These are phyloP conservation scores for Jacaranda copaia DNA, from an alignment of 257 asterid species.

Conservation along the genomic window DNA sequence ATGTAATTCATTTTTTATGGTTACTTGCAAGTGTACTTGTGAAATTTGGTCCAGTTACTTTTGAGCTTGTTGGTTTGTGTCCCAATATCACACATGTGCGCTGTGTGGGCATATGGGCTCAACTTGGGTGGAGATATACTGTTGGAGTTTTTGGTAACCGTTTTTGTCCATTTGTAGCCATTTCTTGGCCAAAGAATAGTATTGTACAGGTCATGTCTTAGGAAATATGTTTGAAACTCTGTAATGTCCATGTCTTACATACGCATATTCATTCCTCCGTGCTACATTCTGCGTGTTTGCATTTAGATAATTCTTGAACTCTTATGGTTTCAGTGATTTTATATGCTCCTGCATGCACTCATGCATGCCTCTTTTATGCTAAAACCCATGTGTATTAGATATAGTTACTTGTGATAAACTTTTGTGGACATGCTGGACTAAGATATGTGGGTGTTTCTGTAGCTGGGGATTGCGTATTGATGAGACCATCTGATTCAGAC, in stretches of 20 bases:
- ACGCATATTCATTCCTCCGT: background rate
- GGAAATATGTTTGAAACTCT: background rate
- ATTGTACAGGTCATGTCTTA: background rate
- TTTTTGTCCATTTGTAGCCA: background rate
- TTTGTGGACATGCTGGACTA: conserved; percentile 34
- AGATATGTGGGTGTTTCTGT: conserved; percentile 38
- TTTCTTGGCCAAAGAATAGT: background rate
- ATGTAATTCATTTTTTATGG: background rate
- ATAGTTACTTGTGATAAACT: conserved; percentile 21
- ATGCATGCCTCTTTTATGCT: background rate
- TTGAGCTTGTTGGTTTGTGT: conserved; percentile 21
- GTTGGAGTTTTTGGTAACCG: background rate
- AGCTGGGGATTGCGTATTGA: conserved; percentile 89
- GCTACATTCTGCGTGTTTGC: background rate
- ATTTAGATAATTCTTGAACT: background rate
- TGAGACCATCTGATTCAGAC: conserved; percentile 79
- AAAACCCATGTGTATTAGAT: conserved; percentile 3
- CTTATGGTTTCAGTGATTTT: conserved; percentile 14
- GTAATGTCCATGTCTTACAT: background rate
- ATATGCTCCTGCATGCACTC: background rate
- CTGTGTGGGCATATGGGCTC: background rate
- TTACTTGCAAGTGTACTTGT: background rate
- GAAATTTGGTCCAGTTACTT: background rate
- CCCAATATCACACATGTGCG: background rate
- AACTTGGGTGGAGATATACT: background rate